Evolutionary conservation across 345 rosid species (phyloP).

Genomic region (Erucastrum elatum): DNA sequence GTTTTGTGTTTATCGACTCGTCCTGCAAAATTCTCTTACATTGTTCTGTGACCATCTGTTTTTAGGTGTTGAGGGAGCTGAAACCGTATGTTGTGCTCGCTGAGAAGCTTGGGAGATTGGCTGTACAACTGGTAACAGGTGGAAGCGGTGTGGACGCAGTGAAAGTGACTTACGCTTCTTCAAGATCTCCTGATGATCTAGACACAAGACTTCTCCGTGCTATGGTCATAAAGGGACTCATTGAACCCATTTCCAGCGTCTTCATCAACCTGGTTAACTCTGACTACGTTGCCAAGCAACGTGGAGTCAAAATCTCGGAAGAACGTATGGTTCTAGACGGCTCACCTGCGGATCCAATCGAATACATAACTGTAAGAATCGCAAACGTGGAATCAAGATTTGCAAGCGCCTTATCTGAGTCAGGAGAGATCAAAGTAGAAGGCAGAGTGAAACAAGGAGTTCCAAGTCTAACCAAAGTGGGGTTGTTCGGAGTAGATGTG

Average conservation of each 20-base stretch:
- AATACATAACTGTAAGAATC: slow-evolving; percentile 61
- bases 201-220: slow-evolving; percentile 76
- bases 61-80: slow-evolving; percentile 59
- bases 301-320: slow-evolving; percentile 57
- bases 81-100: slow-evolving; percentile 45
- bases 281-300: slow-evolving; percentile 65
- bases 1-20: neutral
- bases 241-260: slow-evolving; percentile 64
- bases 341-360: slow-evolving; percentile 60
- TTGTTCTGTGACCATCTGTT: neutral
- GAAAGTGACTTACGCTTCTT: slow-evolving; percentile 51
- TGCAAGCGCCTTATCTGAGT: slow-evolving; percentile 61
- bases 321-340: slow-evolving; percentile 55
- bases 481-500: slow-evolving; percentile 70
- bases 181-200: slow-evolving; percentile 68
- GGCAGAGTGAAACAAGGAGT: slow-evolving; percentile 71
- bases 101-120: slow-evolving; percentile 23
- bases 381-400: slow-evolving; percentile 73
- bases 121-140: slow-evolving; percentile 68
- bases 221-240: slow-evolving; percentile 66
- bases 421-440: slow-evolving; percentile 59
- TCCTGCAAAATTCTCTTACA: neutral
- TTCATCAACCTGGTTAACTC: slow-evolving; percentile 74
- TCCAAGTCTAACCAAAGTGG: slow-evolving; percentile 62
- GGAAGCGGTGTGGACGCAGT: slow-evolving; percentile 60